A percentile compares a stretch with the other conserved stretches of the same genome.
Evolutionary conservation across 2,329 filamentous ascomycete genomes (phyloP).

Genomic region (Allantophomopsis cytisporea): DNA sequence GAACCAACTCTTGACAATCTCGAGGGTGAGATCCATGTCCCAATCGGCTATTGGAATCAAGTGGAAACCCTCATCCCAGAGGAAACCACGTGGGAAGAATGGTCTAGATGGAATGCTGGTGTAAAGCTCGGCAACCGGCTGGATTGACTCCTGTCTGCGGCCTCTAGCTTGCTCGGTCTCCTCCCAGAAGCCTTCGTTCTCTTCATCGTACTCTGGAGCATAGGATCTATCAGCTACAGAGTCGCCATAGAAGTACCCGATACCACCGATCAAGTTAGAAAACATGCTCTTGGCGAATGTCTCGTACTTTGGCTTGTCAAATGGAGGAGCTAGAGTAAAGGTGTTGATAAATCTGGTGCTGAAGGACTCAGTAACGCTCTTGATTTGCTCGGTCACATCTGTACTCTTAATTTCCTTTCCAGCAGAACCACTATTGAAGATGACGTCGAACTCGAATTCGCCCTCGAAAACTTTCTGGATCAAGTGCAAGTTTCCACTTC

Average conservation of each 20-base stretch:
- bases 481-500: constrained; percentile 67
- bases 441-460: constrained; percentile 81
- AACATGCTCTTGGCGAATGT: constrained; percentile 82
- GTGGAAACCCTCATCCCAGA: constrained; percentile 98
- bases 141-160: constrained; percentile 52
- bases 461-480: constrained; percentile 89
- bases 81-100: constrained; percentile 91
- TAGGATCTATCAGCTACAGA: constrained; percentile 83
- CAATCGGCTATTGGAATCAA: constrained; percentile 83
- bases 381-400: constrained; percentile 57
- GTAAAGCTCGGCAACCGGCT: constrained; percentile 80
- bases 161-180: constrained; percentile 70
- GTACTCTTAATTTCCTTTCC: constrained; percentile 37
- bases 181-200: constrained; percentile 91
- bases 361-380: constrained; percentile 53
- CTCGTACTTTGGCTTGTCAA: constrained; percentile 56
- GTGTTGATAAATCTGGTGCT: constrained; percentile 59
- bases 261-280: constrained; percentile 84
- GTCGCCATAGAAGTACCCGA: constrained; percentile 89
- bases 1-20: constrained; percentile 93
- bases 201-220: constrained; percentile 87
- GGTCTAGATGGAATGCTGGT: constrained; percentile 84
- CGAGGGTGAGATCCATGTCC: constrained; percentile 77
- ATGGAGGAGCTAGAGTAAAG: constrained; percentile 65
- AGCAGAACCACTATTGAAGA: constrained; percentile 72